A percentile compares a stretch with the other conserved stretches of the same genome.
phyloP scores from a whole-genome alignment of 176 grass and related monocot genomes.

The Hordeum vulgare region DNA sequence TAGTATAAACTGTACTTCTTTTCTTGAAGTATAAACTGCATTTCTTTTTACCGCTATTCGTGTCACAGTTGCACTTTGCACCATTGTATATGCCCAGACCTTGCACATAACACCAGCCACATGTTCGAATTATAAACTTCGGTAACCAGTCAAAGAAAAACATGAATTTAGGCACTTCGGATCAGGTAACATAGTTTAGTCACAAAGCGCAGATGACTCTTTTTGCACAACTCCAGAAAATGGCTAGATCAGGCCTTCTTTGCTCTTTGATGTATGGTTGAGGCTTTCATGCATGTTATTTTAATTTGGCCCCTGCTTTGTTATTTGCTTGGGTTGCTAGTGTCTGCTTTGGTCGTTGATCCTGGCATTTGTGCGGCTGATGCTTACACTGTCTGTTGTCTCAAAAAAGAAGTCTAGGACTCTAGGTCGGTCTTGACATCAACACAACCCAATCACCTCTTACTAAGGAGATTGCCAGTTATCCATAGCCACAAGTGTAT shows the following conservation, averaged over 20 bases:
- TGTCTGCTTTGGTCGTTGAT: too few relatives aligned
- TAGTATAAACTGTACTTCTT: too few relatives aligned
- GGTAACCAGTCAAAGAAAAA: neutral
- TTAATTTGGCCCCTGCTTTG: too few relatives aligned
- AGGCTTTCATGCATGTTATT: too few relatives aligned
- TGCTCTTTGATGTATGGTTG: too few relatives aligned
- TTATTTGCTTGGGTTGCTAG: too few relatives aligned
- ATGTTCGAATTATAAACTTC: neutral
- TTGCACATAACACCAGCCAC: neutral
- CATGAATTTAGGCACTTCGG: neutral
- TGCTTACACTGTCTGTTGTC: too few relatives aligned
- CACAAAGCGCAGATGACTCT: neutral
- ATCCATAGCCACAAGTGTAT: neutral
- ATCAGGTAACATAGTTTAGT: neutral
- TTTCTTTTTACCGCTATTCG: too few relatives aligned
- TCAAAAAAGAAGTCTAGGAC: too few relatives aligned
- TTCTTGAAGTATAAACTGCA: neutral
- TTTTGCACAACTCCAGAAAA: neutral
- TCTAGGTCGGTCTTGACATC: neutral
- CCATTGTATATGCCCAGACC: neutral
- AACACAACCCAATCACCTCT: neutral
- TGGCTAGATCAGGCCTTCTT: too few relatives aligned
- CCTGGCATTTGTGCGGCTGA: too few relatives aligned
- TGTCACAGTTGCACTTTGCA: neutral
- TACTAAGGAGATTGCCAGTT: neutral